Evolutionary conservation across 1,284 basidiomycete species (phyloP).

Genomic region (Xerocomus amazonicus): DNA sequence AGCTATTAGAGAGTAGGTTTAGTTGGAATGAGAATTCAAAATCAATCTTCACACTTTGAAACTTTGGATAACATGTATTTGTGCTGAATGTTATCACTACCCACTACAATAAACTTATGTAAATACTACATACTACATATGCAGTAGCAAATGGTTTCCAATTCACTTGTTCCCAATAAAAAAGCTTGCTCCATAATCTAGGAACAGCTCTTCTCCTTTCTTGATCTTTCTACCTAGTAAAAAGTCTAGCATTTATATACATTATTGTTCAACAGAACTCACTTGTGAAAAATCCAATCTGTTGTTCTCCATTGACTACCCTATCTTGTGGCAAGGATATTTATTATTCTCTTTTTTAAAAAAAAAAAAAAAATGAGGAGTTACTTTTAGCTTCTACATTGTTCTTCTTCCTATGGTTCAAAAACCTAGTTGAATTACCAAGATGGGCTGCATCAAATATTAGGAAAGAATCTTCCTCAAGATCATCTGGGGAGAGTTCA

Average conservation of each 20-base stretch:
- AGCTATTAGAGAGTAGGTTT: no score
- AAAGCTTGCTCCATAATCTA: slow-evolving; percentile 40
- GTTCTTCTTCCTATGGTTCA: slow-evolving; percentile 44
- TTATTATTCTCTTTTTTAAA: neutral
- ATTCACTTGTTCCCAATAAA: no score
- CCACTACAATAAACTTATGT: no score
- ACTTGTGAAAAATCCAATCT: slow-evolving; percentile 48
- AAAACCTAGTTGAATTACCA: slow-evolving; percentile 54
- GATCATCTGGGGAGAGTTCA: slow-evolving; percentile 26
- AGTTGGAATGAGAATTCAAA: no score
- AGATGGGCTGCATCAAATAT: slow-evolving; percentile 45
- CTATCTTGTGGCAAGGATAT: slow-evolving; percentile 21
- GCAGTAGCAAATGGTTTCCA: no score
- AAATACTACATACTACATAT: no score
- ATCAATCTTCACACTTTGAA: no score
- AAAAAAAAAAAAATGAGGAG: slow-evolving; percentile 7
- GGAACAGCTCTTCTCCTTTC: slow-evolving; percentile 40
- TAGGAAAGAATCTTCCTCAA: slow-evolving; percentile 14
- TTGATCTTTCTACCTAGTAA: slow-evolving; percentile 33
- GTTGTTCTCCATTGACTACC: slow-evolving; percentile 48
- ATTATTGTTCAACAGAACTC: slow-evolving; percentile 17
- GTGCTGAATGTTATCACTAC: no score
- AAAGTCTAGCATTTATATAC: neutral
- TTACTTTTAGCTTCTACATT: slow-evolving; percentile 45
- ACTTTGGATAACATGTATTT: no score